Base-by-base conservation (phyloP, 208 protist species). In the Crithidia mellificae region DNA sequence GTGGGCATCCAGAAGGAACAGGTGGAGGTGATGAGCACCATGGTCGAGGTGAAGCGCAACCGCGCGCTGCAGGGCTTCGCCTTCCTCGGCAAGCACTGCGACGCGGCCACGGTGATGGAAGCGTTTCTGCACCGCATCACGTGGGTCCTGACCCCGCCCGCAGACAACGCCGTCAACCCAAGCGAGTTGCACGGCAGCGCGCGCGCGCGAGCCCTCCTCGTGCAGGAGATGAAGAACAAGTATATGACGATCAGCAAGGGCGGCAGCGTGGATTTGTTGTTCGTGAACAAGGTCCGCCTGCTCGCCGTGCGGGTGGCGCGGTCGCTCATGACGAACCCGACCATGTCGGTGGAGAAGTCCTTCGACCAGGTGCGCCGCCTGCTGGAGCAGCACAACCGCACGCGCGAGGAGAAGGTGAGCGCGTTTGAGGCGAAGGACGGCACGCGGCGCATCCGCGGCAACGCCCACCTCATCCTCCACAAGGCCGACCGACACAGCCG, bases 11-110 rank as follows among this genome's bases (percentile, higher is more conserved):
- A 97, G 72, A 97, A 97, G 78, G 87, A 94, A 74, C 86, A 93
- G 75, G 84, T 90, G 63, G 92, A 97, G 74, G 65, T 97, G 43
- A 94, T 94, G 87, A 94, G 87, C 70, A 95, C 81, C 34, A 97
- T 97, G 90, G 72, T 90, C 5, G 90, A 97, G 70, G 84, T 94
- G 30, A 97, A 97, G 79, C 75, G 76, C 43, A 94, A 90, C 77
- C 82, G 87, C 55, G 73, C 90, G 1, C 50, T 93, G 51, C 90
- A 97, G 41, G 92, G 92, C 27, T 94, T 97, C 64, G 63, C 75
- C n/a, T 84, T 97, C 30, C 72, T 96, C 44, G 88, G 87, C 36
- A 80, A 80, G 27, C 86, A 93, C 77, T 83, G 81, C 68, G 69
- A 91, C 46, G 86, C 90, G 15, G 71, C 65, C 7, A 70, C 61